These are phyloP conservation scores for Suhomyces xylopsoci DNA, from an alignment of 805 yeast genomes.

Conservation along the genomic window DNA sequence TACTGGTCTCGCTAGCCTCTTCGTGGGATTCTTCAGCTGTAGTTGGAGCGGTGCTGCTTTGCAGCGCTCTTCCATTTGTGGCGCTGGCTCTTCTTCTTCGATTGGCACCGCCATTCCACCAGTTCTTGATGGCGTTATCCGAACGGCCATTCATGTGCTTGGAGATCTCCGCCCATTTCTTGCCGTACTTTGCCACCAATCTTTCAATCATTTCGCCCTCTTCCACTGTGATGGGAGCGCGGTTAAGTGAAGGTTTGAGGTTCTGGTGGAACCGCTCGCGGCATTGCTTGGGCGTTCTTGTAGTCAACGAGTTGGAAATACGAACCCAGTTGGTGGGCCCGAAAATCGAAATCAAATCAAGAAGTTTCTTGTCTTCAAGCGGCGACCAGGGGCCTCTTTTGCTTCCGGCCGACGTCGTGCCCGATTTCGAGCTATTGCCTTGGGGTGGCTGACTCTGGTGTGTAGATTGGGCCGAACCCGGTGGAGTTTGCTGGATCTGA, in stretches of 20 bases:
- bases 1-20: not conserved
- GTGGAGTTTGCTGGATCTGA: not conserved
- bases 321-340: conserved; percentile 91
- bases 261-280: conserved; percentile 90
- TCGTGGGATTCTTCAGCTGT: not conserved
- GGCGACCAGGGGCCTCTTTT: conserved; percentile 90
- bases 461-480: not conserved
- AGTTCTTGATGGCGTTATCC: conserved; percentile 90
- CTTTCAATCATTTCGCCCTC: conserved; percentile 82
- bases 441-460: not conserved
- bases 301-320: conserved; percentile 66
- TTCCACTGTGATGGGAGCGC: conserved; percentile 78
- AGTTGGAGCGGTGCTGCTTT: not conserved
- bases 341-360: conserved; percentile 63
- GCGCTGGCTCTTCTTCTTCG: conserved; percentile 56
- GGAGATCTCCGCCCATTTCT: conserved; percentile 92
- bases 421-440: conserved; percentile 3
- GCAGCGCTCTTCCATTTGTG: not conserved
- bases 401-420: conserved; percentile 1
- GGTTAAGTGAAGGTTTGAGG: conserved; percentile 77
- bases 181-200: conserved; percentile 75
- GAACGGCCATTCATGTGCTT: conserved; percentile 81
- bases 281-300: conserved; percentile 89
- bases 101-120: conserved; percentile 97
- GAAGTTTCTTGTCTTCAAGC: conserved; percentile 70